A percentile compares a stretch with the other conserved stretches of the same genome.
Evolutionary conservation across 2,329 filamentous ascomycete genomes (phyloP).

Genomic region (Fusarium stilboides): DNA sequence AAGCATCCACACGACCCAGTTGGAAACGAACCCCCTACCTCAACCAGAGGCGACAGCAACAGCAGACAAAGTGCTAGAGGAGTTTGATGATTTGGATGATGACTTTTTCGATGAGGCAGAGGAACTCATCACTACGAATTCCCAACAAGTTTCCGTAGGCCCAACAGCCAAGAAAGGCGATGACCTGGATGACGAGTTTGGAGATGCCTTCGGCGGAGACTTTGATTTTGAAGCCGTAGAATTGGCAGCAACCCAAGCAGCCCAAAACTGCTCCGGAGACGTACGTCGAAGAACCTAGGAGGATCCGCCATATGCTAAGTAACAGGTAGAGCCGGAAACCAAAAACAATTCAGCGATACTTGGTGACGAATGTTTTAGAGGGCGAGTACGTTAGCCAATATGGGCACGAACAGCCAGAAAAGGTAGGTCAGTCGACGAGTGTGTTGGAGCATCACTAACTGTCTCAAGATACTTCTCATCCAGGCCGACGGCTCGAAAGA

Average conservation of each 20-base stretch:
- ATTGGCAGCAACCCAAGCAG: conserved; percentile 79
- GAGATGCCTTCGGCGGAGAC: conserved; percentile 74
- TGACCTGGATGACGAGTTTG: conserved; percentile 54
- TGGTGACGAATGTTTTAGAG: conserved; percentile 81
- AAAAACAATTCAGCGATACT: conserved; percentile 88
- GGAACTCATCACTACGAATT: conserved; percentile 44
- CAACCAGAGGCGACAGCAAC: conserved; percentile 3
- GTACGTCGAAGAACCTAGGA: conserved; percentile 56
- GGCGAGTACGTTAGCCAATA: conserved; percentile 76
- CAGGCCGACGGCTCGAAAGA: conserved; percentile 80
- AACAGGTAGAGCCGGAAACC: conserved; percentile 75
- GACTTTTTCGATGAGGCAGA: conserved; percentile 69
- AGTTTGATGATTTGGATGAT: conserved; percentile 78
- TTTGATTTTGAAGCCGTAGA: conserved; percentile 85
- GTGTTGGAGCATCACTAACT: conserved; percentile 34
- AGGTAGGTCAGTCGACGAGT: conserved; percentile 68
- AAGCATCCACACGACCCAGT: conserved; percentile 54
- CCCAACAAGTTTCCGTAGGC: conserved; percentile 38
- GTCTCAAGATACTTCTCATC: conserved; percentile 79
- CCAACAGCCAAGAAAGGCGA: conserved; percentile 4
- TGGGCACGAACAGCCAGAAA: conserved; percentile 75
- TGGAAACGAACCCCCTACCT: conserved; percentile 31
- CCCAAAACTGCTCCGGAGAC: conserved; percentile 54
- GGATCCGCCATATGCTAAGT: conserved; percentile 70
- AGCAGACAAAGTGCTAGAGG: conserved; percentile 56